Base-by-base conservation (phyloP, 2,329 filamentous ascomycete genomes). In the Dactylellina haptotyla region DNA sequence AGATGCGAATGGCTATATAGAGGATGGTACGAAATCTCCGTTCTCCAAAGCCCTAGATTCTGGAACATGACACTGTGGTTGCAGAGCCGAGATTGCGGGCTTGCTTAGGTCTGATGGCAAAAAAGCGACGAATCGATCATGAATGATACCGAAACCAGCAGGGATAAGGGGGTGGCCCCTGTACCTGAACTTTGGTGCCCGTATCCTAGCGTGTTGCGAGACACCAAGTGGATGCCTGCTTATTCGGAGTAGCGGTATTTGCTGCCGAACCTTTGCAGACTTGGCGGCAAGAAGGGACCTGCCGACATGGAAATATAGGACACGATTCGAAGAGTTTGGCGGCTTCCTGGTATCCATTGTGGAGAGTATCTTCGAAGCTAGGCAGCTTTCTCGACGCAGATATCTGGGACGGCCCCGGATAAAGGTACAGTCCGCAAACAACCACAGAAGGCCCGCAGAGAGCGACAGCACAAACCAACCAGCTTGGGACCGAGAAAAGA, bases 41-140 rank as follows among this genome's bases (percentile, higher is more conserved):
- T 25, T 37, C 18, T 18, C 41, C 30, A 39, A 39, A 39, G 32
- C 50, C 30, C 30, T 53, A 30, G 39, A 20, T 32, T 25, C 39
- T 50, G 39, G 64, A 62, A 69, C 64, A 69, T 69, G 56, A 69
- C 64, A 69, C 64, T 62, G 46, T 69, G 64, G 64, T 62, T 69
- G 64, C 64, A 62, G 45, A 45, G 26, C 34, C 12, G 39, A 59
- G 43, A 59, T 59, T 59, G 41, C 64, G 25, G 64, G 45, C 63
- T 51, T 58, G 43, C 28, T 32, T 61, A 41, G 26, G 4, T 54
- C 16, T 46, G 64, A 69, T 61, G 64, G 56, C 56, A 69, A 69
- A 69, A 51, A 58, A 58, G 48, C 30, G 25, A 56, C 50, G 32
- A 48, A 65, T 32, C 4, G 43, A 46, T 48, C 48, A 41, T 46